These are phyloP conservation scores for Batrachochytrium dendrobatidis DNA, from an alignment of 371 early-diverging fungal genomes.

Conservation along the genomic window DNA sequence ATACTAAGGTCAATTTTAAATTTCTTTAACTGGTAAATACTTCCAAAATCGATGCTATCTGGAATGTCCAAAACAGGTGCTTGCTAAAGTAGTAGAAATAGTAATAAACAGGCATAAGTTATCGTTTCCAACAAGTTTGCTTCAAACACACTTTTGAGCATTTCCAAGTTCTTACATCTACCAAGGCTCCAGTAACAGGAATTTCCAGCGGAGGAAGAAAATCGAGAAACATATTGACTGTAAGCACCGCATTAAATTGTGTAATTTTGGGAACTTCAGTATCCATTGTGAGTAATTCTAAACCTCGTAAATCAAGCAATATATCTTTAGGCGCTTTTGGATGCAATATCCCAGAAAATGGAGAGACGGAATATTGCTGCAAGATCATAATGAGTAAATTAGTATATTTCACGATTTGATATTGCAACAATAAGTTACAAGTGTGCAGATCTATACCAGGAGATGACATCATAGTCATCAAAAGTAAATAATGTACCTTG, in stretches of 20 bases:
- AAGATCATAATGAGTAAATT: too few relatives aligned
- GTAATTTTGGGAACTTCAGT: constrained; percentile 25
- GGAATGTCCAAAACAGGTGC: constrained; percentile 20
- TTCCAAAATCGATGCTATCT: constrained; percentile 29
- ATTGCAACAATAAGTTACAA: too few relatives aligned
- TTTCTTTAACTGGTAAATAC: constrained; percentile 11
- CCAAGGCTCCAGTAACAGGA: constrained; percentile 19
- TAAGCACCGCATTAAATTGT: constrained; percentile 12
- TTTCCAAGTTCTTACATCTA: constrained; percentile 29
- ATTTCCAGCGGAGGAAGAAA: constrained; percentile 15
- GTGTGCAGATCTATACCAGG: too few relatives aligned
- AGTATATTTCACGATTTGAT: too few relatives aligned
- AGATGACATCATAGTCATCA: too few relatives aligned
- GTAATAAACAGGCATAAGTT: not conserved
- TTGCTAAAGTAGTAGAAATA: constrained; percentile 16
- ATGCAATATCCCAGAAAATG: constrained; percentile 10
- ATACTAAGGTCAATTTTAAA: constrained; percentile 21
- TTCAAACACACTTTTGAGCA: not conserved
- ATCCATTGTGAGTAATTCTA: constrained; percentile 12
- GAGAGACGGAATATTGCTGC: constrained; percentile 18
- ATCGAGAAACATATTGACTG: constrained; percentile 16
- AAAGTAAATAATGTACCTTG: constrained; percentile 6
- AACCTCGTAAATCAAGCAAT: constrained; percentile 16
- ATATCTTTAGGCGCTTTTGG: constrained; percentile 24
- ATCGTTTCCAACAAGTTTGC: not conserved